Conservation (phyloP, 2,329 filamentous ascomycete genomes). For the Peltaster fructicola region DNA sequence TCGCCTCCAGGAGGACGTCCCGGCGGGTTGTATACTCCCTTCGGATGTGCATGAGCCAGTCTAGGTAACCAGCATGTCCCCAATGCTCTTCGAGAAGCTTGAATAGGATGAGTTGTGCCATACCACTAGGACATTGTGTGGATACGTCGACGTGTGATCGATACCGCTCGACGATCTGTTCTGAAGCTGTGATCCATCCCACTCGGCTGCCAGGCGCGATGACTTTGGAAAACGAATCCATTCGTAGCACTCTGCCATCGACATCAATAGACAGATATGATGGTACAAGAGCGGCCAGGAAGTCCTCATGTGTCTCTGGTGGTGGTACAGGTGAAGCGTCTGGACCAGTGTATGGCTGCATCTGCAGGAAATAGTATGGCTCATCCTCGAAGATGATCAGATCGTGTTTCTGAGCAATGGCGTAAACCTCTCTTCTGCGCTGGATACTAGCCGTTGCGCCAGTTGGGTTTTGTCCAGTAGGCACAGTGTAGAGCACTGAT, state of each 20-base stretch:
- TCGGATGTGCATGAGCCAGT: constrained; percentile 74
- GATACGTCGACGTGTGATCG: constrained; percentile 66
- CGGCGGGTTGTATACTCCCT: constrained; percentile 65
- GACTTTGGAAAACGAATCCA: constrained; percentile 91
- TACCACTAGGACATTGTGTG: constrained; percentile 70
- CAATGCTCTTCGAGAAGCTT: constrained; percentile 86
- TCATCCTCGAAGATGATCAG: constrained; percentile 81
- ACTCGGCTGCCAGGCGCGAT: constrained; percentile 75
- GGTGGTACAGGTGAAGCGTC: constrained; percentile 34
- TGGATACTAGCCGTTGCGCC: constrained; percentile 59
- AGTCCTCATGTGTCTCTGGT: constrained; percentile 49
- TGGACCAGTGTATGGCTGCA: constrained; percentile 52
- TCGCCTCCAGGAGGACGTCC: constrained; percentile 60
- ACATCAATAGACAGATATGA: constrained; percentile 68
- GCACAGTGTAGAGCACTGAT: constrained; percentile 51
- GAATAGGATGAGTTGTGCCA: constrained; percentile 69
- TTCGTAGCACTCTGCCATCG: constrained; percentile 71
- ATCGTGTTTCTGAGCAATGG: constrained; percentile 66
- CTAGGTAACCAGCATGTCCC: constrained; percentile 79
- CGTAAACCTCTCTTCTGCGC: constrained; percentile 56
- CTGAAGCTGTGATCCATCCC: constrained; percentile 80
- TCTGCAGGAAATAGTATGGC: constrained; percentile 87
- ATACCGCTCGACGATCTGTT: constrained; percentile 70
- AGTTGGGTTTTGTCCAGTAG: constrained; percentile 80
- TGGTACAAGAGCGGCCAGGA: constrained; percentile 55